Evolutionary conservation across 306 rosid species (phyloP).

Genomic region (Lagenaria siceraria): DNA sequence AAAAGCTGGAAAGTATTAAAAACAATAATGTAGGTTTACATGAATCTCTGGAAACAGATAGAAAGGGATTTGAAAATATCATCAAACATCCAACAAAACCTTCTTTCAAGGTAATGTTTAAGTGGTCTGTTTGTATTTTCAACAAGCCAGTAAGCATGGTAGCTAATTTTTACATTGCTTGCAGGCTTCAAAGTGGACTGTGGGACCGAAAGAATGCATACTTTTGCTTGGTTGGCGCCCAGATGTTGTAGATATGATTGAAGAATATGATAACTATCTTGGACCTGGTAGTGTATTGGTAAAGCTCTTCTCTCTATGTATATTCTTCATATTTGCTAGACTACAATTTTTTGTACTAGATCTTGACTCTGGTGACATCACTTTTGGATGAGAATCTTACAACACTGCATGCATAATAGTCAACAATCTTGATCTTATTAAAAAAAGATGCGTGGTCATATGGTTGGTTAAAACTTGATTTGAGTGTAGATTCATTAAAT

Average conservation of each 20-base stretch:
- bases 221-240: constrained; percentile 94
- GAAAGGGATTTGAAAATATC: constrained; percentile 41
- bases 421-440: not conserved
- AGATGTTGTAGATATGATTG: constrained; percentile 66
- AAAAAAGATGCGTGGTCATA: not conserved
- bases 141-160: not conserved
- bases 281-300: constrained; percentile 97
- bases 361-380: not conserved
- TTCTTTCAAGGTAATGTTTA: constrained; percentile 57
- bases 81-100: constrained; percentile 51
- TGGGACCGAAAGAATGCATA: constrained; percentile 77
- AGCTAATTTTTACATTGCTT: constrained; percentile 1
- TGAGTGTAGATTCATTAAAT: not conserved
- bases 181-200: constrained; percentile 58
- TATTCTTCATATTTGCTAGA: not conserved
- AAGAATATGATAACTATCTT: constrained; percentile 92
- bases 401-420: not conserved
- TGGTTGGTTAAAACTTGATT: not conserved
- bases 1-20: constrained; percentile 31
- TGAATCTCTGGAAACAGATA: constrained; percentile 26
- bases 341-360: not conserved
- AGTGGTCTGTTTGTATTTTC: not conserved
- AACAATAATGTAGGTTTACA: constrained; percentile 17
- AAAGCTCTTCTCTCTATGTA: constrained; percentile 14
- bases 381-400: not conserved